Percentiles rank a stretch among this genome's conserved stretches.
Conservation (phyloP, 257 asterid species). For the Pogostemon cablin region DNA sequence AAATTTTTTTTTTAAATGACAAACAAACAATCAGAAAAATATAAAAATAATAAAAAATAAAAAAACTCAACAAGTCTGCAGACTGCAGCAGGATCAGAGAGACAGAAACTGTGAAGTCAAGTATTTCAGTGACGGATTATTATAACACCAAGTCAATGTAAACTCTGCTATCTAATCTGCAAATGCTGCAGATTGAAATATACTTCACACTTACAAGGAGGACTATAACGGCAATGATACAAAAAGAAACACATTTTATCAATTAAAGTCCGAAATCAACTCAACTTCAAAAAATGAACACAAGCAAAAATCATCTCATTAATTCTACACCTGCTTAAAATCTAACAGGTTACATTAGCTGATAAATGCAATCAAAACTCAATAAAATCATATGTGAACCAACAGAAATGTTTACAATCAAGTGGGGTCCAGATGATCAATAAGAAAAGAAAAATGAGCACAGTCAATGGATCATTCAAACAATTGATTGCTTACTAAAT, state of each 20-base stretch:
- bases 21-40: background rate
- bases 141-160: background rate
- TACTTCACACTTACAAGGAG: background rate
- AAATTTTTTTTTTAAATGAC: background rate
- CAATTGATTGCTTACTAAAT: background rate
- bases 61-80: background rate
- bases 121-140: constrained; percentile 6
- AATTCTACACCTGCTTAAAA: background rate
- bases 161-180: background rate
- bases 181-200: background rate
- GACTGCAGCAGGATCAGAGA: constrained; percentile 10
- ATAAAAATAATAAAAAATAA: background rate
- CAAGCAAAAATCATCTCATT: background rate
- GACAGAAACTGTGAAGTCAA: constrained; percentile 8
- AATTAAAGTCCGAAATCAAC: background rate
- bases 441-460: background rate
- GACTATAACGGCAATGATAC: background rate
- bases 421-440: constrained; percentile 19
- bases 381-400: constrained; percentile 3
- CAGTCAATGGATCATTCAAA: constrained; percentile 23
- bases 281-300: background rate
- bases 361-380: constrained; percentile 3
- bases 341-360: background rate
- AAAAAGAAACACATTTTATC: constrained; percentile 11
- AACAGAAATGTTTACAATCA: background rate